Conservation (phyloP, 352 stramenopile genomes). For the Phytopythium delawarense region DNA sequence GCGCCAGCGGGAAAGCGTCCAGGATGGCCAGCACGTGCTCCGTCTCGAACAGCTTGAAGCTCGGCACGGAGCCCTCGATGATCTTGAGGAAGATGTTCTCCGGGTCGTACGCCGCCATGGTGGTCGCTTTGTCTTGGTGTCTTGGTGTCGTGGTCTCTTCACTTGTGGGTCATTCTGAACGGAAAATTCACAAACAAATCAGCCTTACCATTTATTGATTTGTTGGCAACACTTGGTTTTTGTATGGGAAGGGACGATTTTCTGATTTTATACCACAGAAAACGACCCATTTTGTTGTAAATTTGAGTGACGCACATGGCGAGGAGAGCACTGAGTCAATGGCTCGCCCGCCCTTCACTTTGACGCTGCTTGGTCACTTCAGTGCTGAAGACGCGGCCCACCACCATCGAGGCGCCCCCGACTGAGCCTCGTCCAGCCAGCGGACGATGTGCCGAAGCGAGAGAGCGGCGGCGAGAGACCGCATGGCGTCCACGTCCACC, state of each 20-base stretch:
- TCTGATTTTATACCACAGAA: too few species aligned
- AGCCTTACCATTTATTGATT: too few species aligned
- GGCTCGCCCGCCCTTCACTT: too few species aligned
- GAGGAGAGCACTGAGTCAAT: too few species aligned
- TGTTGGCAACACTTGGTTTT: too few species aligned
- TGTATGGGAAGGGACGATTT: too few species aligned
- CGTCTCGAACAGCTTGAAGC: slow-evolving; percentile 85
- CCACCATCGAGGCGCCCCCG: too few species aligned
- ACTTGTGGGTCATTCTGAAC: neutral
- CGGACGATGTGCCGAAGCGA: slow-evolving; percentile 17
- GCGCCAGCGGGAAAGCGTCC: slow-evolving; percentile 65
- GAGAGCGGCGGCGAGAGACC: slow-evolving; percentile 20
- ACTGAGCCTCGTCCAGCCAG: neutral
- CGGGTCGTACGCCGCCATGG: slow-evolving; percentile 57
- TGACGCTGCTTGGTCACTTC: neutral
- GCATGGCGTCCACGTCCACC: slow-evolving; percentile 25
- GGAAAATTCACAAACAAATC: too few species aligned
- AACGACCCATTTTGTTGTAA: too few species aligned
- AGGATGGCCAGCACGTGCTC: slow-evolving; percentile 82
- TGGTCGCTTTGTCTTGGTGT: neutral
- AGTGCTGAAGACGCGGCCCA: too few species aligned
- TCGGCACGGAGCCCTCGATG: slow-evolving; percentile 66
- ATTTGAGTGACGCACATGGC: too few species aligned
- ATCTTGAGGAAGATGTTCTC: slow-evolving; percentile 85
- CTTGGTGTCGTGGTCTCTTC: neutral